A percentile compares a stretch with the other conserved stretches of the same genome.
phyloP scores from a whole-genome alignment of 306 rosid genomes.

The Cicer bijugum region DNA sequence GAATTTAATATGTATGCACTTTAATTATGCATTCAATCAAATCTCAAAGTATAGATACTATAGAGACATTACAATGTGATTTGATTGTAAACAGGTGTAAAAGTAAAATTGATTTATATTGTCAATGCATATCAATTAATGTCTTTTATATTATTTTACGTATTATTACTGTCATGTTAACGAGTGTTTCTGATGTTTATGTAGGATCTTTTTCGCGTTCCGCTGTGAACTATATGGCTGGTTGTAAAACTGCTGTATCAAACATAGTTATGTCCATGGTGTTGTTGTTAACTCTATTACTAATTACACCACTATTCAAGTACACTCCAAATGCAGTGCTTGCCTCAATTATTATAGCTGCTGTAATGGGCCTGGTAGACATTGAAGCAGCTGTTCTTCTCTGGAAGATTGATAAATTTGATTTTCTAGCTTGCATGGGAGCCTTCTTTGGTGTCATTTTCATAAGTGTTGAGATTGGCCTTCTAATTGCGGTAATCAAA shows the following conservation, averaged over 20 bases:
- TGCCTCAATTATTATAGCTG: conserved; percentile 75
- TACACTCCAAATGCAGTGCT: conserved; percentile 91
- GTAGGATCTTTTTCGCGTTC: conserved; percentile 91
- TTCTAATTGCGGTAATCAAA: conserved; percentile 67
- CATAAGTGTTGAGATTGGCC: conserved; percentile 76
- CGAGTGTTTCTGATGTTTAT: background rate
- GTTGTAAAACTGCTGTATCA: conserved; percentile 79
- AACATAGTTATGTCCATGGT: conserved; percentile 81
- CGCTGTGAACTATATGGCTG: conserved; percentile 88
- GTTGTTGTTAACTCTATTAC: conserved; percentile 57
- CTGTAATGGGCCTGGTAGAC: conserved; percentile 62
- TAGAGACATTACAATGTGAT: too few relatives aligned
- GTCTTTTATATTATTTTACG: background rate
- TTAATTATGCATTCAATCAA: too few relatives aligned
- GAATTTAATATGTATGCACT: too few relatives aligned
- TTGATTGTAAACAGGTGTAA: too few relatives aligned
- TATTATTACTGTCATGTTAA: conserved; percentile 1
- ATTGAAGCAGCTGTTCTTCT: conserved; percentile 58
- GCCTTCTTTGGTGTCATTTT: conserved; percentile 92
- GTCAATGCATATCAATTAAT: too few relatives aligned
- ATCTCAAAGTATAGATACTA: too few relatives aligned
- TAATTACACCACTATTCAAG: conserved; percentile 80
- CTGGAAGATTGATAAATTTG: conserved; percentile 82
- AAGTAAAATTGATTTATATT: too few relatives aligned
- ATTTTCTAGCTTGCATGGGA: conserved; percentile 84